A percentile compares a stretch with the other conserved stretches of the same genome.
phyloP scores from a whole-genome alignment of 108 stramenopile genomes.

The Schizochytrium sp. region DNA sequence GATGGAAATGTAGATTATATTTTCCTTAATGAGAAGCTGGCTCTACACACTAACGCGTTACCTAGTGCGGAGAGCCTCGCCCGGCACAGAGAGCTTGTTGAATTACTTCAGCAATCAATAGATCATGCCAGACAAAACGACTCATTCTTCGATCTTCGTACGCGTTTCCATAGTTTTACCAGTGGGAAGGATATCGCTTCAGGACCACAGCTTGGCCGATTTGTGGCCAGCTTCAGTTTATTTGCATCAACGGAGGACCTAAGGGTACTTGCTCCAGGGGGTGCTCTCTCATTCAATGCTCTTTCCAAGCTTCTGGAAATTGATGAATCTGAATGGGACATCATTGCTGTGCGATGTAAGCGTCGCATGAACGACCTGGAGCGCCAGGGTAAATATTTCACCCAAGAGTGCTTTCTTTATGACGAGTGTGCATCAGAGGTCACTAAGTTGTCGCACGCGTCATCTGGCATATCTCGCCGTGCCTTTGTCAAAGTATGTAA shows the following conservation, averaged over 20 bases:
- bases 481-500: background rate
- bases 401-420: background rate
- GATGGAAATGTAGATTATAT: conserved; percentile 32
- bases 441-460: background rate
- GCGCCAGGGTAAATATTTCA: background rate
- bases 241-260: background rate
- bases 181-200: background rate
- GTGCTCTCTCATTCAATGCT: background rate
- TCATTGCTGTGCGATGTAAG: background rate
- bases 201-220: background rate
- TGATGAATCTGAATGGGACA: conserved; percentile 42
- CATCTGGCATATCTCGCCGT: background rate
- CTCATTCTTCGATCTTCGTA: background rate
- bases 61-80: background rate
- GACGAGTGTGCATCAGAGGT: background rate
- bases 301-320: background rate
- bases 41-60: background rate
- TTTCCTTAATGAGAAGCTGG: background rate
- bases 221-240: background rate
- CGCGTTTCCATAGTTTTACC: background rate
- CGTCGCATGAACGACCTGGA: background rate
- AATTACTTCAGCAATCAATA: background rate
- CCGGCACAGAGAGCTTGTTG: background rate
- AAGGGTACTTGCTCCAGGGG: background rate
- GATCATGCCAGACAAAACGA: background rate